Base-by-base conservation (phyloP, 768 basidiomycete genomes). In the Favolaschia claudopus region DNA sequence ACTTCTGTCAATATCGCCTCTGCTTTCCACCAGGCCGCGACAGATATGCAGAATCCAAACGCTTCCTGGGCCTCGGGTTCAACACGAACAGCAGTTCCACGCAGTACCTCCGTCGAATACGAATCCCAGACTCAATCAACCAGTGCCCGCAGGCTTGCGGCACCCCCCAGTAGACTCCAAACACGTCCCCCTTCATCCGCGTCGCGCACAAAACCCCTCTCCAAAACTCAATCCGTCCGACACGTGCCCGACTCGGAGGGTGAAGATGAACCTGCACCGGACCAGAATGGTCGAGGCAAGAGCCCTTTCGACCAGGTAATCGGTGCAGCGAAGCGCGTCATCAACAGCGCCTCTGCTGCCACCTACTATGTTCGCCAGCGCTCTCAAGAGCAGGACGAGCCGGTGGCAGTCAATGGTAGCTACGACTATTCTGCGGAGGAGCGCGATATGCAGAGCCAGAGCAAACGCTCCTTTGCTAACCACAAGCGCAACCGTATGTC, bases 1-100 rank as follows among this genome's bases (percentile, higher is more conserved):
- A 95, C 93, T 40, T 89, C 92, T 19, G 93, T 95, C 47, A 91
- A 92, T 74, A 89, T 93, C 67, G 93, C 92, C 10, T 84, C 85
- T 67, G 93, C 93, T 28, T 91, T 95, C 69, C 77, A 80, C 64
- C 86, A 89, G 71, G 93, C 93, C 19, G 89, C 83, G 20, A 77
- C 75, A 70, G 77, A 79, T 57, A 83, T 84, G 78, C 66, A 63
- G 65, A 85, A 82, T 64, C 85, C 86, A 27, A 89, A 90, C 70
- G 77, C 77, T 49, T 74, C 87, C 1, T 91, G 89, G 91, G 86
- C 85, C 3, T 88, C 89, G 2, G 79, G 82, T 42, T 77, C 82
- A n/a, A 79, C 79, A 15, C 76, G 80, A 48, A 79, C 77, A 12
- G 75, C 78, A 53, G 69, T 91, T 2, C 87, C 89, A 15, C 83